Base-by-base conservation (phyloP, 371 early-diverging fungal genomes). In the Rhizopus stolonifer region DNA sequence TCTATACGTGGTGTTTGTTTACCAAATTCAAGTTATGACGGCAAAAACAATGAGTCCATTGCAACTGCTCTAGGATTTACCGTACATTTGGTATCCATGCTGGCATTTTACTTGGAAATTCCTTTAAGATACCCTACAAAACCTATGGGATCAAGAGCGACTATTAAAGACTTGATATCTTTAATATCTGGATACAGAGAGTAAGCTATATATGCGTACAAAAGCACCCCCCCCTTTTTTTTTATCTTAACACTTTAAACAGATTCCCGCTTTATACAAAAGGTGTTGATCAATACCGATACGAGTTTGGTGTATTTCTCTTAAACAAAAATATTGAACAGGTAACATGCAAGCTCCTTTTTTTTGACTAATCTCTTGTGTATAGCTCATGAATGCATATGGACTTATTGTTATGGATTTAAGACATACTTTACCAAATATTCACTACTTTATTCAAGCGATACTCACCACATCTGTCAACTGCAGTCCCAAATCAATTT, bases 291-390 rank as follows among this genome's bases (percentile, higher is more conserved):
- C 68, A 76, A 9, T 68, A 79, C 56, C 74, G 88, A 5, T 91
- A 90, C 63, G 91, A 90, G 43, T 93, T 89, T 70, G 91, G 84
- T 3, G 91, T 93, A 11, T 93, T 89, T 70, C 59, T 93, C 33
- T 52, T 93, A 47, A 93, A 91, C 67, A 91, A 91, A 70, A 76
- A 93, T 47, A 82, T 93, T 52, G 93, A 93, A 59, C 92, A 92
- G 81, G 88, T 86, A 70, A 54, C 56, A 39, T 5, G 23, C 3
- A 14, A 6, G 9, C 14, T 43, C 36, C 1, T 15, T 36, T 36
- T 36, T n/a, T 5, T 0, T 36, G 13, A 52, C 18, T 29, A 11
- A 46, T 17, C 25, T 13, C 33, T 18, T 24, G 22, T 24, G 13
- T 39, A 18, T 43, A 91, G 89, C 40, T 90, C 42, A 79, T 90